These are phyloP conservation scores for Aspergillus sp. DNA, from an alignment of 2,329 filamentous ascomycete genomes.

Conservation along the genomic window DNA sequence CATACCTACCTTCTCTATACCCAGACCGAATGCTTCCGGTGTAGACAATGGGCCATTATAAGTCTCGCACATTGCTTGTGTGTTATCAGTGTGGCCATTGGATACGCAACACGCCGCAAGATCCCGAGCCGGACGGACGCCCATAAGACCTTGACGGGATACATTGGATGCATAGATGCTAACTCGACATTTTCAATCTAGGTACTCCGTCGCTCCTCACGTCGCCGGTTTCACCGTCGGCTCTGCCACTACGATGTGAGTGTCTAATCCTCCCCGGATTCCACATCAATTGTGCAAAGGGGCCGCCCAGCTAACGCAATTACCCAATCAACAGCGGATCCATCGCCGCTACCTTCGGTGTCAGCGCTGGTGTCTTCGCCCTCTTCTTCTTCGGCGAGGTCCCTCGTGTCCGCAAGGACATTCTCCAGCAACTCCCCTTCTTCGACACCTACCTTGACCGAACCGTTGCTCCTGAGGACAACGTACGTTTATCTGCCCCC, in stretches of 20 bases:
- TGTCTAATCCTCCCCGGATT: slow-evolving; percentile 14
- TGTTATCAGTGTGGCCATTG: not conserved
- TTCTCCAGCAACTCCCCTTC: slow-evolving; percentile 60
- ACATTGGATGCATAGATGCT: slow-evolving; percentile 17
- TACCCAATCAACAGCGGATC: slow-evolving; percentile 32
- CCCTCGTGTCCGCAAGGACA: slow-evolving; percentile 61
- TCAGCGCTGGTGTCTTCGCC: slow-evolving; percentile 57
- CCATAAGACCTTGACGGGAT: not conserved
- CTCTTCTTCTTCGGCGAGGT: slow-evolving; percentile 66
- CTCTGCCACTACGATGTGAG: slow-evolving; percentile 48
- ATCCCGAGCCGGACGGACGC: not conserved
- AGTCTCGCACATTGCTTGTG: not conserved
- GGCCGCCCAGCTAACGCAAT: not conserved
- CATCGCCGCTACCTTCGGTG: slow-evolving; percentile 57
- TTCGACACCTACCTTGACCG: slow-evolving; percentile 57
- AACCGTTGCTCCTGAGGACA: slow-evolving; percentile 63
- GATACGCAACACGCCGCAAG: not conserved
- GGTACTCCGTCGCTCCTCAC: slow-evolving; percentile 51
- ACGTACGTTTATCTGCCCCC: slow-evolving; percentile 43
- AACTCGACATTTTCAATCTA: slow-evolving; percentile 24
- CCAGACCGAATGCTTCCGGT: not conserved
- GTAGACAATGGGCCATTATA: not conserved
- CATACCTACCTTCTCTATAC: not conserved
- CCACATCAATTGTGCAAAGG: not conserved
- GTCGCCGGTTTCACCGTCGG: slow-evolving; percentile 51